Evolutionary conservation across 768 basidiomycete genomes (phyloP).

Genomic region (Tricholoma sp.): DNA sequence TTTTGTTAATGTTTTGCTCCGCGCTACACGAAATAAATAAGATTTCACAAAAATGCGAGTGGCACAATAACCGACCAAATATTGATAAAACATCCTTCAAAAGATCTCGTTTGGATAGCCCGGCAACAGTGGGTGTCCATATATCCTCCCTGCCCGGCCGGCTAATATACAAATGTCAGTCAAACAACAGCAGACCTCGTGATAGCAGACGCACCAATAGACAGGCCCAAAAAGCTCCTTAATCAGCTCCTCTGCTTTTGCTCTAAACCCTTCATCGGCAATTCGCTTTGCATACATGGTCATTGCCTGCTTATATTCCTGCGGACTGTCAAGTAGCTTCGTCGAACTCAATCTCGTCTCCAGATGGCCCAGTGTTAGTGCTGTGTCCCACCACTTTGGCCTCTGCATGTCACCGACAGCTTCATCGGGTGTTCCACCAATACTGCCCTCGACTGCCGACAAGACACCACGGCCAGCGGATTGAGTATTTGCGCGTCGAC

Average conservation of each 20-base stretch:
- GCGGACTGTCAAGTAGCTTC: constrained; percentile 69
- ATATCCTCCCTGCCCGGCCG: constrained; percentile 58
- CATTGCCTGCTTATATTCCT: constrained; percentile 78
- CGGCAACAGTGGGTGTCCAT: constrained; percentile 69
- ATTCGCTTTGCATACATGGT: constrained; percentile 77
- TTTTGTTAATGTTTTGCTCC: constrained; percentile 69
- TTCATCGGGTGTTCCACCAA: constrained; percentile 32
- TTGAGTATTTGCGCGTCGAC: constrained; percentile 44
- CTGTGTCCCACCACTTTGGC: constrained; percentile 78
- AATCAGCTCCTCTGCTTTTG: constrained; percentile 87
- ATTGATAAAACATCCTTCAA: constrained; percentile 73
- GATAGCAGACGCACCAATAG: constrained; percentile 62
- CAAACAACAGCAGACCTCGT: not conserved
- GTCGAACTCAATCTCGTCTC: constrained; percentile 80
- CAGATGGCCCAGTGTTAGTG: constrained; percentile 83
- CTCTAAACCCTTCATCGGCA: constrained; percentile 84
- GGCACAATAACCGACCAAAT: constrained; percentile 55
- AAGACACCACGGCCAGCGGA: constrained; percentile 47
- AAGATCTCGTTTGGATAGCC: constrained; percentile 76
- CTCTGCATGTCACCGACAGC: constrained; percentile 39
- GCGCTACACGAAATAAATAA: constrained; percentile 36
- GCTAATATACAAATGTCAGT: constrained; percentile 33
- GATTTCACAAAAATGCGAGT: not conserved
- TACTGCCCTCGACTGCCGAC: constrained; percentile 44
- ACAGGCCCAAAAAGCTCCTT: constrained; percentile 88